A percentile compares a stretch with the other conserved stretches of the same genome.
Conservation (phyloP, 2,329 filamentous ascomycete genomes). For the Ophiostoma sp. region DNA sequence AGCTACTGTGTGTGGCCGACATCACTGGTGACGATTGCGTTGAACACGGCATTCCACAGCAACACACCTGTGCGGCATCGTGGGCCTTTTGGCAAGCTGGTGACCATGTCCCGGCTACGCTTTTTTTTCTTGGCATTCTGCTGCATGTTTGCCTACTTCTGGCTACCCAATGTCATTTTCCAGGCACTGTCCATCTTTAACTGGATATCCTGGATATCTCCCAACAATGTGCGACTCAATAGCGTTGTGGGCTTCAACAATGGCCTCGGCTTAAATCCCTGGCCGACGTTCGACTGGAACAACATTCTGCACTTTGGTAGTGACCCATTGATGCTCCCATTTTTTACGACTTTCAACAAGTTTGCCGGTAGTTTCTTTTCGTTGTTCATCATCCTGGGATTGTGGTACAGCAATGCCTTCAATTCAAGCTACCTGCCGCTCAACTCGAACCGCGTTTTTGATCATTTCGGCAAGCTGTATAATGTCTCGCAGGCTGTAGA, state of each 20-base stretch:
- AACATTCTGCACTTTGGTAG: not conserved
- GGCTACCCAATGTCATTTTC: not conserved
- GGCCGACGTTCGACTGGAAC: not conserved
- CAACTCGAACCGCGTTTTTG: conserved; percentile 9
- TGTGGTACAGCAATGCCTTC: conserved; percentile 9
- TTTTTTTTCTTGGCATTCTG: not conserved
- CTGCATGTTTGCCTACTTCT: conserved; percentile 9
- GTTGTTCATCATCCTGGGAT: not conserved
- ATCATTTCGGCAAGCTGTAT: not conserved
- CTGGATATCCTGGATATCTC: conserved; percentile 1
- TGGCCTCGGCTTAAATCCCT: not conserved
- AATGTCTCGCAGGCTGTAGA: not conserved
- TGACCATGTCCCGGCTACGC: not conserved
- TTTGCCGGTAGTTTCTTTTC: not conserved
- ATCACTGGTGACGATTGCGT: conserved; percentile 47
- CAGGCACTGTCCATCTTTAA: not conserved
- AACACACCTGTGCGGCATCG: not conserved
- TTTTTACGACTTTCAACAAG: conserved; percentile 1
- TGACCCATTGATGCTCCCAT: not conserved
- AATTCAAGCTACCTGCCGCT: not conserved
- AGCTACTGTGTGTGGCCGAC: conserved; percentile 54
- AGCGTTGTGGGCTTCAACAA: conserved; percentile 5
- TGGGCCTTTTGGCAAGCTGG: not conserved
- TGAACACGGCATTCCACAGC: conserved; percentile 50
- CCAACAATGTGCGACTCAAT: not conserved